Evolutionary conservation across 805 yeast genomes (phyloP).

Genomic region (Candida palmyrensis): DNA sequence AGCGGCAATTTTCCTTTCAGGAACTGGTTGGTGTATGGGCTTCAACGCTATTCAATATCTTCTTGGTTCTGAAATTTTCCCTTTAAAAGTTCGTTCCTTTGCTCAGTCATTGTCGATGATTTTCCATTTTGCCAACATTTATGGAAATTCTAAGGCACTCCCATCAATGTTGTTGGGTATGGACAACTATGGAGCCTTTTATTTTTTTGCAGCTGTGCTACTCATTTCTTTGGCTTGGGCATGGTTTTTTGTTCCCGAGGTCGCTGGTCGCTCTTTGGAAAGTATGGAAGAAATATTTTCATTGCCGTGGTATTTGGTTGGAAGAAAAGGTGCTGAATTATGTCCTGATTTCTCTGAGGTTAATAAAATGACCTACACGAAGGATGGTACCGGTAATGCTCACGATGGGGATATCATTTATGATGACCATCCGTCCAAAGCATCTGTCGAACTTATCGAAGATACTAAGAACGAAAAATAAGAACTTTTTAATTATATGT

Average conservation of each 20-base stretch:
- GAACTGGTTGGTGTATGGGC: slow-evolving; percentile 54
- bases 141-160: slow-evolving; percentile 47
- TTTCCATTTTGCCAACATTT: slow-evolving; percentile 51
- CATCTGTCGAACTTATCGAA: slow-evolving; percentile 9
- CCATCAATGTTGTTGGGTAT: slow-evolving; percentile 44
- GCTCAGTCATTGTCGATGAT: slow-evolving; percentile 48
- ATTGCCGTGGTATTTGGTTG: slow-evolving; percentile 52
- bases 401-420: slow-evolving; percentile 9
- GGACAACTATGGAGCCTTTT: slow-evolving; percentile 45
- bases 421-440: slow-evolving; percentile 6
- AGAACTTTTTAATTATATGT: too few relatives aligned
- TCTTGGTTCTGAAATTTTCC: slow-evolving; percentile 49
- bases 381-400: slow-evolving; percentile 12
- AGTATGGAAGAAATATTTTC: slow-evolving; percentile 44
- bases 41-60: slow-evolving; percentile 51
- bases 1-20: slow-evolving; percentile 43
- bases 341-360: slow-evolving; percentile 47
- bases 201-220: slow-evolving; percentile 41
- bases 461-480: too few relatives aligned
- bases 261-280: slow-evolving; percentile 43
- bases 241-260: slow-evolving; percentile 46
- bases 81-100: slow-evolving; percentile 41
- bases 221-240: slow-evolving; percentile 35
- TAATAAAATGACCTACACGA: slow-evolving; percentile 19
- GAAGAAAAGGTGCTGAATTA: slow-evolving; percentile 45